phyloP scores from a whole-genome alignment of 345 rosid genomes.

The Erucastrum elatum region DNA sequence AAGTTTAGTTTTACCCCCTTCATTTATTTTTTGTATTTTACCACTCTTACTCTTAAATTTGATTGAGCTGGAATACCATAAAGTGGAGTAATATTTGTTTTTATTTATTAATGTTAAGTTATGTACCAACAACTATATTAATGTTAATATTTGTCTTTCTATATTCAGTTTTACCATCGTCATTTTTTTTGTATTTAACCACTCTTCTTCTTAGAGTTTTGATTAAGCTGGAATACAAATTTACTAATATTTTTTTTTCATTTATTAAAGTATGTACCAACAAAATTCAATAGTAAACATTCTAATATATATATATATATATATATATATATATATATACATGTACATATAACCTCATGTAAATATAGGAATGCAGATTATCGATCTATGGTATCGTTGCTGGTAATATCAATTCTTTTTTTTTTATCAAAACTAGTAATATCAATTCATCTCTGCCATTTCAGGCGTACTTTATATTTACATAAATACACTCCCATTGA shows the following conservation, averaged over 20 bases:
- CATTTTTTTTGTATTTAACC: neutral
- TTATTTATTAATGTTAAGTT: neutral
- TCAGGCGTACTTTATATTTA: neutral
- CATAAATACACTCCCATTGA: neutral
- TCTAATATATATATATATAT: neutral
- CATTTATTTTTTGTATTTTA: neutral
- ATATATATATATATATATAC: too few species aligned
- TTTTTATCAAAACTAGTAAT: neutral
- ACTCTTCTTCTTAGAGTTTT: neutral
- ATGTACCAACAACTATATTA: too few species aligned
- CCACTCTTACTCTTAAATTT: neutral
- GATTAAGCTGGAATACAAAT: neutral
- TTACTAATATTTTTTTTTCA: neutral
- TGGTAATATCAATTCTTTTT: too few species aligned
- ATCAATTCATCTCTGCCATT: neutral
- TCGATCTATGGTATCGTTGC: neutral
- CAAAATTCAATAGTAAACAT: neutral
- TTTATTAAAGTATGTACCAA: neutral
- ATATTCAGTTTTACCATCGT: neutral
- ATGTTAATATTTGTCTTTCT: neutral
- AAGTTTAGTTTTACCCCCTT: constrained; percentile 1
- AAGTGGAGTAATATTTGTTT: neutral
- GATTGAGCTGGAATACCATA: neutral
- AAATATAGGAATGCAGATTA: too few species aligned
- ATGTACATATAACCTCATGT: neutral